Conservation (phyloP, 116 monocot species). For the Iris pallida region DNA sequence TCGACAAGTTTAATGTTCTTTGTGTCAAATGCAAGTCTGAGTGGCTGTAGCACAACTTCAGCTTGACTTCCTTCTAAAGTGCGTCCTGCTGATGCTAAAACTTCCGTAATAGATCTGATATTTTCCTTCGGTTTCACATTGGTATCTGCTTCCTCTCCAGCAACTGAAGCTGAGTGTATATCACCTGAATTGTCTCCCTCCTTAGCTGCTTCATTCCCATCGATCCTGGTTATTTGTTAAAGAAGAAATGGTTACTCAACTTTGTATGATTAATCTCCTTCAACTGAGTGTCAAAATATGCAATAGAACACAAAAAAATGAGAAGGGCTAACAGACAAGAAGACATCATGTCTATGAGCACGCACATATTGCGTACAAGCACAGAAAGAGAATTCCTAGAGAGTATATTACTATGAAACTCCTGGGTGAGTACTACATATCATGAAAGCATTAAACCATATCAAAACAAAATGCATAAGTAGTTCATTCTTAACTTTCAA, state of each 20-base stretch:
- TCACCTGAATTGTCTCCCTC: conserved; percentile 19
- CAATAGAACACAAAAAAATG: neutral
- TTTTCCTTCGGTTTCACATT: conserved; percentile 19
- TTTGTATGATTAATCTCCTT: neutral
- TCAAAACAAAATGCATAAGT: no score
- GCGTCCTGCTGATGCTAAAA: conserved; percentile 72
- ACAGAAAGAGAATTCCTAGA: neutral
- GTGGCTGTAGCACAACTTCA: conserved; percentile 83
- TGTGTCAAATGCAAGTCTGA: conserved; percentile 90
- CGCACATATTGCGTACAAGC: no score
- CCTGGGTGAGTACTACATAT: no score
- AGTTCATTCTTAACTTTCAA: no score
- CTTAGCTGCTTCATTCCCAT: conserved; percentile 21
- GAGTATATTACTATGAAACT: no score
- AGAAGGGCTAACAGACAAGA: no score
- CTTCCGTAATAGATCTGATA: conserved; percentile 36
- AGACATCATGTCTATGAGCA: neutral
- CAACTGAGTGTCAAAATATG: conserved; percentile 2
- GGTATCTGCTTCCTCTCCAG: conserved; percentile 26
- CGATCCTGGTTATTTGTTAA: conserved; percentile 22
- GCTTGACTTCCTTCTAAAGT: conserved; percentile 77
- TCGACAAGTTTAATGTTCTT: conserved; percentile 91
- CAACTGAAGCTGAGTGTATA: conserved; percentile 20
- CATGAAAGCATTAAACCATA: no score
- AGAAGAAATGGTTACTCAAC: conserved; percentile 1